Base-by-base conservation (phyloP, 306 rosid genomes). In the Acacia melanoxylon region DNA sequence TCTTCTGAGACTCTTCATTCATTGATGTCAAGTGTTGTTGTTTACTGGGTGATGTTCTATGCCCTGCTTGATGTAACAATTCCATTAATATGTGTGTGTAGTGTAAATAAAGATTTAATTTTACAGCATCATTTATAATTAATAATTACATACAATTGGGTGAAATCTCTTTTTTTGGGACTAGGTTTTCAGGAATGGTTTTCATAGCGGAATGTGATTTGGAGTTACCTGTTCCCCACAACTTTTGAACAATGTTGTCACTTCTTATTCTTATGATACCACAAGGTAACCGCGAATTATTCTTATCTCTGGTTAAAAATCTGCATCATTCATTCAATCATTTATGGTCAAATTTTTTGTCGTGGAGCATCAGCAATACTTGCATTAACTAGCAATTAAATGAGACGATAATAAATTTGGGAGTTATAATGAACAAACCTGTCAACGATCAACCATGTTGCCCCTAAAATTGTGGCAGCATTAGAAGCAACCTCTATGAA, bases 361-460 rank as follows among this genome's bases (percentile, higher is more conserved):
- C 37, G 0, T 35, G 37, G 37, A 35, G 6, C 37, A 35, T 35
- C 37, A 35, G 37, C 6, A 35, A 35, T 35, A 35, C 37, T 35
- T 35, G 37, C 37, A 35, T 35, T 35, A 35, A 35, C 37, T 35
- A 35, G 6, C 4, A 35, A 35, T 35, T 35, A 35, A 4, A 4
- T 35, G 37, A 35, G 37, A 35, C 37, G 4, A 35, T 35, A 35
- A 35, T 4, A 3, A 19, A 40, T 77, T 44, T 44, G 61, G 40
- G 42, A 67, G 51, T 72, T 72, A 67, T 41, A 70, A 71, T 42
- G 45, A 83, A 82, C 85, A 65, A 19, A 94, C 98, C 91, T 92
- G 73, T 89, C 91, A 79, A 94, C 87, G 75, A 94, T 85, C 79
- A 92, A 84, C 90, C 89, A 88, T 59, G 95, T 92, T 1, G 95